phyloP scores from a whole-genome alignment of 2,329 filamentous ascomycete genomes.

The Leptographium lundbergii region DNA sequence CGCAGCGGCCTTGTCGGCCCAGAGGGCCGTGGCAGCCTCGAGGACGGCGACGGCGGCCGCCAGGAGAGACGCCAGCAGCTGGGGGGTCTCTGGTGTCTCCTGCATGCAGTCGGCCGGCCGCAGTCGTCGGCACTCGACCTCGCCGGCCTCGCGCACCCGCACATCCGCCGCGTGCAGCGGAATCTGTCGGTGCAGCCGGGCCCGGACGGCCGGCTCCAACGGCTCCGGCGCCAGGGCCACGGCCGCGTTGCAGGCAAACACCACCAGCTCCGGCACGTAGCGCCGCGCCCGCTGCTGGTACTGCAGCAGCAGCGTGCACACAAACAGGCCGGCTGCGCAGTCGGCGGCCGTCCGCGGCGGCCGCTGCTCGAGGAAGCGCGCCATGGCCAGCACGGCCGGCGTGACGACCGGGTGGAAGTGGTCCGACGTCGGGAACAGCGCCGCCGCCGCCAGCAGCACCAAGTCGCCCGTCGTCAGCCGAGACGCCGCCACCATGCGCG shows the following conservation, averaged over 20 bases:
- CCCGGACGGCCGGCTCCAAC: slow-evolving; percentile 16
- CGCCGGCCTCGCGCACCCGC: slow-evolving; percentile 45
- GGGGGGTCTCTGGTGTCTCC: slow-evolving; percentile 11
- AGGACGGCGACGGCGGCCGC: slow-evolving; percentile 53
- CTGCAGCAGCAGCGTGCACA: slow-evolving; percentile 66
- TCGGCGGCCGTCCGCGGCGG: slow-evolving; percentile 53
- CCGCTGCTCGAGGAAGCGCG: slow-evolving; percentile 69
- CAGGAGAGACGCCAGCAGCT: slow-evolving; percentile 44
- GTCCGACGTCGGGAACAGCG: slow-evolving; percentile 87
- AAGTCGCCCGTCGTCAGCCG: slow-evolving; percentile 52
- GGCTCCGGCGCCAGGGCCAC: slow-evolving; percentile 45
- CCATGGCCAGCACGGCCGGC: slow-evolving; percentile 75
- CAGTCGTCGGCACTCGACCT: slow-evolving; percentile 5
- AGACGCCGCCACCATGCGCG: slow-evolving; percentile 28
- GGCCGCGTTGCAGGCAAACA: slow-evolving; percentile 67
- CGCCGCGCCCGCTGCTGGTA: slow-evolving; percentile 77
- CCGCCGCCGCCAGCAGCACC: slow-evolving; percentile 66
- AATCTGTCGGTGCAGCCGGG: slow-evolving; percentile 16
- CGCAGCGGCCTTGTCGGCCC: slow-evolving; percentile 63
- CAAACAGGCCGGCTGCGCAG: slow-evolving; percentile 60
- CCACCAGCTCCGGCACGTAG: slow-evolving; percentile 79
- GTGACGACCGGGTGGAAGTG: slow-evolving; percentile 95
- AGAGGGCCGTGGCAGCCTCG: slow-evolving; percentile 56
- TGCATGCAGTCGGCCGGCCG: slow-evolving; percentile 8
- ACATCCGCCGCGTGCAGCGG: slow-evolving; percentile 18